Evolutionary conservation across 1,284 basidiomycete genomes (phyloP).

Genomic region (Trichosporon inkin): DNA sequence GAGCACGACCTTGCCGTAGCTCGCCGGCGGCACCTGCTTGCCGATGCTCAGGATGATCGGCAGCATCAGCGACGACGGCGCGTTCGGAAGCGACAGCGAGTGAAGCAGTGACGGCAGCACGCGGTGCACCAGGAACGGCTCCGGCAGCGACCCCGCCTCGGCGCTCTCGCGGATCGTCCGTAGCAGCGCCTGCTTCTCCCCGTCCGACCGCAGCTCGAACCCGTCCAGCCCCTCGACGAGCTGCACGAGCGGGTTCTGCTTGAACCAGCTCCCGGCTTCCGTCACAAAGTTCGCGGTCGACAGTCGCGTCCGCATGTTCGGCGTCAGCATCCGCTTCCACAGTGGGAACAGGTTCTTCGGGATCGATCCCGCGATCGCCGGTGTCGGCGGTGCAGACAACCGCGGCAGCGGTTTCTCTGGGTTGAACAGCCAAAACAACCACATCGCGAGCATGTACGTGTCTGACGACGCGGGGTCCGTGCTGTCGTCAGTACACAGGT

Average conservation of each 20-base stretch:
- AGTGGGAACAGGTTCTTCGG: conserved; percentile 71
- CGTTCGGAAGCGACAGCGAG: conserved; percentile 77
- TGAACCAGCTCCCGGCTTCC: conserved; percentile 74
- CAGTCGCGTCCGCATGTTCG: conserved; percentile 74
- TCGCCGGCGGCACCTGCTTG: conserved; percentile 64
- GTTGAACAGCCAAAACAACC: conserved; percentile 83
- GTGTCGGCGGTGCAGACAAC: conserved; percentile 63
- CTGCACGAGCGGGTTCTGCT: conserved; percentile 74
- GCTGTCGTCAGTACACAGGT: conserved; percentile 50
- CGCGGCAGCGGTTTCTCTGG: conserved; percentile 63
- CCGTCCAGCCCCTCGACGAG: conserved; percentile 82
- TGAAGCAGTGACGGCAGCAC: conserved; percentile 83
- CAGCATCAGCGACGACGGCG: conserved; percentile 70
- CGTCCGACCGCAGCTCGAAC: conserved; percentile 77
- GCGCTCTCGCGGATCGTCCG: conserved; percentile 76
- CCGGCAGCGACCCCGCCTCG: conserved; percentile 63
- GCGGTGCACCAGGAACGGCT: conserved; percentile 78
- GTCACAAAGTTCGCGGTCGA: conserved; percentile 73
- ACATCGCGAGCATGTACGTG: conserved; percentile 77
- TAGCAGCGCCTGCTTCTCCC: conserved; percentile 72
- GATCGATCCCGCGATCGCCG: conserved; percentile 71
- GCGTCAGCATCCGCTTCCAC: conserved; percentile 83
- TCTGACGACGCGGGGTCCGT: conserved; percentile 69
- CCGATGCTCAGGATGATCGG: conserved; percentile 79
- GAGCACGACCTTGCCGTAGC: conserved; percentile 67